Conservation (phyloP, 768 basidiomycete genomes). For the Cystofilobasidium macerans region DNA sequence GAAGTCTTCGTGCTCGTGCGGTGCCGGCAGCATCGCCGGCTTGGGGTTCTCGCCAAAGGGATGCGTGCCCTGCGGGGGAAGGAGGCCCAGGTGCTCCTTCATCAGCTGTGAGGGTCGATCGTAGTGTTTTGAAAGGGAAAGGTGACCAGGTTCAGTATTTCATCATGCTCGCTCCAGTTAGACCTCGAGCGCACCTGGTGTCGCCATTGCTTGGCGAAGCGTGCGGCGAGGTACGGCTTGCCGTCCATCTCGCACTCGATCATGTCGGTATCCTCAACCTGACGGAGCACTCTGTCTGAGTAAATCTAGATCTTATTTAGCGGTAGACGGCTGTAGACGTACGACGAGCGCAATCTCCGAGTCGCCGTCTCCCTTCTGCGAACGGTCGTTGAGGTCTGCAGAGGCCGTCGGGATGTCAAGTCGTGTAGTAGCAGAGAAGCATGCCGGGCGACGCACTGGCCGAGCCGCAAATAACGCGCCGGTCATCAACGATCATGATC, state of each 20-base stretch:
- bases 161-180: background rate
- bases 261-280: constrained; percentile 65
- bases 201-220: constrained; percentile 22
- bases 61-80: constrained; percentile 51
- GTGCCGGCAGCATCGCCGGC: constrained; percentile 60
- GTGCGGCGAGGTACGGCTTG: constrained; percentile 13
- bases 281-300: background rate
- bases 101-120: background rate
- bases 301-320: background rate
- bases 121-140: too few species aligned
- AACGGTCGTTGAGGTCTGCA: constrained; percentile 22
- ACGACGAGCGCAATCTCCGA: constrained; percentile 89
- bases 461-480: constrained; percentile 81
- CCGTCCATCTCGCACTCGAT: constrained; percentile 45
- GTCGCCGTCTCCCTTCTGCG: constrained; percentile 26
- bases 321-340: constrained; percentile 16
- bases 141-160: background rate
- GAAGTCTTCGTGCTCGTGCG: constrained; percentile 55
- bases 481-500: constrained; percentile 89
- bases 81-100: constrained; percentile 75
- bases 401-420: too few species aligned
- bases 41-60: constrained; percentile 17
- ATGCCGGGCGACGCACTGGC: constrained; percentile 48
- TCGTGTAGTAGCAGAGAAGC: background rate
- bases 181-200: constrained; percentile 7